Percentiles rank a stretch among this genome's conserved stretches.
phyloP scores from a whole-genome alignment of 345 rosid species.

The Bretschneidera sinensis region DNA sequence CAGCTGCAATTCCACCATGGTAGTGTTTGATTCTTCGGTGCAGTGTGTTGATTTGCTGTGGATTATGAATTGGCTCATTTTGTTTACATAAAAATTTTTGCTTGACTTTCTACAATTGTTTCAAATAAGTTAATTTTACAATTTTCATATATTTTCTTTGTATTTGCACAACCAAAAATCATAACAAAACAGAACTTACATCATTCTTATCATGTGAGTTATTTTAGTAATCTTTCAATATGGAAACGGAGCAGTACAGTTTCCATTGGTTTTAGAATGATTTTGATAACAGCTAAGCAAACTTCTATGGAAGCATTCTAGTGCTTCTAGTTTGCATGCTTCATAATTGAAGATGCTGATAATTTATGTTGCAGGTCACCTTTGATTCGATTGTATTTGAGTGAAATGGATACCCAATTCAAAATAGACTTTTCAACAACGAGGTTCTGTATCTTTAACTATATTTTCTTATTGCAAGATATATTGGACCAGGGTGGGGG shows the following conservation, averaged over 20 bases:
- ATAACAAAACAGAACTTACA: too few species aligned
- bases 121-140: too few species aligned
- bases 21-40: slow-evolving; percentile 25
- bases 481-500: not conserved
- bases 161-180: too few species aligned
- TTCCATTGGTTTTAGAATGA: too few species aligned
- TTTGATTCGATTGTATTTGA: slow-evolving; percentile 49
- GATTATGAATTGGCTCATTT: too few species aligned
- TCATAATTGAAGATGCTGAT: slow-evolving; percentile 13
- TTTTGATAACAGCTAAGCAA: too few species aligned
- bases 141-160: too few species aligned
- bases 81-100: too few species aligned
- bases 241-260: too few species aligned
- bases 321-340: slow-evolving; percentile 6
- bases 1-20: slow-evolving; percentile 70
- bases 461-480: slow-evolving; percentile 2
- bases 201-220: too few species aligned
- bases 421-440: slow-evolving; percentile 37
- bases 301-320: not conserved
- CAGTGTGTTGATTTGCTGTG: slow-evolving; percentile 8
- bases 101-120: too few species aligned
- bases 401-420: slow-evolving; percentile 54
- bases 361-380: slow-evolving; percentile 54
- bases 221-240: too few species aligned
- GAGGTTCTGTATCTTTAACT: slow-evolving; percentile 38